A percentile compares a stretch with the other conserved stretches of the same genome.
These are phyloP conservation scores for Wickerhamiella lipophila DNA, from an alignment of 805 yeast species.

Conservation along the genomic window DNA sequence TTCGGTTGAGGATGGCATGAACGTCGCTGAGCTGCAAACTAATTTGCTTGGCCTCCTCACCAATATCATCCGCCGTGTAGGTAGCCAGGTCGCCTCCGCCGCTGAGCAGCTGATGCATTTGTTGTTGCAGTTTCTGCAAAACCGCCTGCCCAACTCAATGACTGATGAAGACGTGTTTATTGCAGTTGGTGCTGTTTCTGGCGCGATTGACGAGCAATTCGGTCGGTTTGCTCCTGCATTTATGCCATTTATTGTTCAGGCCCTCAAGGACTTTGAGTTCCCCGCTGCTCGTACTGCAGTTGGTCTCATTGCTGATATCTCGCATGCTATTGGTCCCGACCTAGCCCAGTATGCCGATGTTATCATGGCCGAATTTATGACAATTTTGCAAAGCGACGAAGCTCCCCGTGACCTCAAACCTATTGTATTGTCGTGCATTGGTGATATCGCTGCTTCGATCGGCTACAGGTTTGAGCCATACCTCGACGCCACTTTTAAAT, in stretches of 20 bases:
- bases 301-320: constrained; percentile 87
- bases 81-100: constrained; percentile 47
- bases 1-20: constrained; percentile 56
- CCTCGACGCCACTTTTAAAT: constrained; percentile 62
- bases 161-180: constrained; percentile 92
- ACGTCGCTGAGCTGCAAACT: constrained; percentile 79
- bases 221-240: constrained; percentile 67
- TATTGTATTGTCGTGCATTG: constrained; percentile 79
- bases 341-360: constrained; percentile 66
- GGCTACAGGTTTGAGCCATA: constrained; percentile 69
- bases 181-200: constrained; percentile 81
- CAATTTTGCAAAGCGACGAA: constrained; percentile 49
- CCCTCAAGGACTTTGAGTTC: constrained; percentile 69
- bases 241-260: constrained; percentile 67
- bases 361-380: constrained; percentile 73
- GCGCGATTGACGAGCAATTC: constrained; percentile 61
- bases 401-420: constrained; percentile 78
- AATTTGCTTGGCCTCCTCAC: constrained; percentile 65
- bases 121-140: constrained; percentile 61
- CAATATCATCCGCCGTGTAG: constrained; percentile 71
- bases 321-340: constrained; percentile 69
- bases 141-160: constrained; percentile 49
- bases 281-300: constrained; percentile 82
- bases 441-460: constrained; percentile 85
- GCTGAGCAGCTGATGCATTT: constrained; percentile 78